Evolutionary conservation across 805 yeast species (phyloP), one percentile per base, ranked within the genome.

Genomic region (Candida corydali): DNA sequence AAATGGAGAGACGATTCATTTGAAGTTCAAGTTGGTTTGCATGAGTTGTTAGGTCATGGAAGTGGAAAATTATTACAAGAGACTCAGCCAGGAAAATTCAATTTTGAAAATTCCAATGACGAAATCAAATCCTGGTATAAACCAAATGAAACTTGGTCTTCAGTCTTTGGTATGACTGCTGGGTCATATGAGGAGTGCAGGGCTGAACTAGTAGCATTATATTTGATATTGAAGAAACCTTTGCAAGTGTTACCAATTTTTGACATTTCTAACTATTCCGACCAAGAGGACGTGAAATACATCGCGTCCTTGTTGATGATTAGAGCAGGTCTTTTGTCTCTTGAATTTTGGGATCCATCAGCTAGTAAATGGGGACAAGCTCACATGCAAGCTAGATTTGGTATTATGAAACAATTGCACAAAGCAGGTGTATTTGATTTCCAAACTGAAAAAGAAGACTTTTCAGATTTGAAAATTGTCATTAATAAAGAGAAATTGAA

Each of bases 121-220:
- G 84, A 87, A 36, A 88, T 89, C 8, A 84, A 87, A 8, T 78
- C 93, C 2, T 84, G 69, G 61, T 87, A 87, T 62, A 78, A 77
- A 46, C 75, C 79, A 39, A 89, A 88, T 35, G 87, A 87, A 56
- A 87, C 95, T 3, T 87, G 96, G 96, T 91, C 95, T 3, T 80
- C 91, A 3, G 66, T 82, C 36, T 87, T 87, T 57, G 91, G 95
- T 8, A 69, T 82, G 3, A 58, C 81, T 42, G 84, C 96, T 6
- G 95, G 95, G 18, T 80, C 94, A 1, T 86, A 82, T 55, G 96
- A 87, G 61, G 96, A 87, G 59, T 87, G 96, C 57, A 77, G 96
- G 49, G 96, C 96, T 17, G 96, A 87, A 57, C 76, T 82, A 40
- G 94, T 87, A 32, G 95, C 95, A 4, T 75, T 87, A 76, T 84